Evolutionary conservation across 192 early-diverging fungal genomes (phyloP).

Genomic region (Coemansia sp.): DNA sequence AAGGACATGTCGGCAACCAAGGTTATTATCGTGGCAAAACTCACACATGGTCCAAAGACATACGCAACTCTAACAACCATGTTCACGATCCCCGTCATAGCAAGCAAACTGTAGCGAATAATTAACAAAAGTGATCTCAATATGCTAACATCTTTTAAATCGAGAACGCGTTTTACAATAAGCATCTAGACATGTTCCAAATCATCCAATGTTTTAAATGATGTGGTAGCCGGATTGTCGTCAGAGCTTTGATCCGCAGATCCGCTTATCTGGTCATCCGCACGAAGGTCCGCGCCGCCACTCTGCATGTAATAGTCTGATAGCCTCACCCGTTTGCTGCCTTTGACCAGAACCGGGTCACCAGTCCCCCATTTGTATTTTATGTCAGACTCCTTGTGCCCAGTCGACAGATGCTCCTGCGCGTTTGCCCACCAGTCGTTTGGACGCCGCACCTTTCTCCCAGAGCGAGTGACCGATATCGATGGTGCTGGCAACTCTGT

Average conservation of each 20-base stretch:
- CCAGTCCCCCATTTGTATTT: constrained; percentile 51
- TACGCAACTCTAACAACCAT: constrained; percentile 31
- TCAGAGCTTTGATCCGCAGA: constrained; percentile 7
- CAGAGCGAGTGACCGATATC: constrained; percentile 40
- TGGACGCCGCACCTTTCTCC: constrained; percentile 38
- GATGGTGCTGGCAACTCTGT: constrained; percentile 14
- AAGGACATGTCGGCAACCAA: not conserved
- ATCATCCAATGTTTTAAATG: not conserved
- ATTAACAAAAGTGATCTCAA: not conserved
- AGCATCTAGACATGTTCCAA: not conserved
- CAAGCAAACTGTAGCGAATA: constrained; percentile 23
- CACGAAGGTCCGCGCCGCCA: constrained; percentile 7
- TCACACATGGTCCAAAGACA: not conserved
- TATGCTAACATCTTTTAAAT: too few relatives aligned
- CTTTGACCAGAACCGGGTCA: constrained; percentile 33
- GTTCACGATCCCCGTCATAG: constrained; percentile 8
- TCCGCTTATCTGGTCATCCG: not conserved
- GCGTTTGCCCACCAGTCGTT: constrained; percentile 54
- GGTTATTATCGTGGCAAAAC: constrained; percentile 13
- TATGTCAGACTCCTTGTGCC: constrained; percentile 28
- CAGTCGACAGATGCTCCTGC: constrained; percentile 29
- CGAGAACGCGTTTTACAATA: too few relatives aligned
- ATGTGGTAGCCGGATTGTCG: not conserved
- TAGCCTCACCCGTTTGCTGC: constrained; percentile 36
- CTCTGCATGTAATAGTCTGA: constrained; percentile 28